Evolutionary conservation across 306 rosid species (phyloP).

Genomic region (Lotus japonicus): DNA sequence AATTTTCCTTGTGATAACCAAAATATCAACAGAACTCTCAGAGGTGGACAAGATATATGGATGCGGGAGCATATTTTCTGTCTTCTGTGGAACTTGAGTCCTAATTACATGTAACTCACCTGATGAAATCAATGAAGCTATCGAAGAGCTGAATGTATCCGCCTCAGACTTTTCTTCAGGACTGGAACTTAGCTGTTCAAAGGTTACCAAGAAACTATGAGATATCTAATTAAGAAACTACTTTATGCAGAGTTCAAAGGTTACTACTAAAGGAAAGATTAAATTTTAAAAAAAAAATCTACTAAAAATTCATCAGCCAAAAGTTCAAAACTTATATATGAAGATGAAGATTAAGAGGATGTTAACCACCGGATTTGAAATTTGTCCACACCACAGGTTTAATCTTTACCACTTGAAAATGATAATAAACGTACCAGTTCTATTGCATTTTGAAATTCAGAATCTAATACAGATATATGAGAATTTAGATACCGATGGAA

Average conservation of each 20-base stretch:
- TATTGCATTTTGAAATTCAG: conserved; percentile 8
- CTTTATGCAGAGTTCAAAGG: no score
- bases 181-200: conserved; percentile 71
- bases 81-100: not conserved
- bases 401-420: not conserved
- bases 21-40: not conserved
- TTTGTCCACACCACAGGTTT: not conserved
- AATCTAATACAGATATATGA: not conserved
- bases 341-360: not conserved
- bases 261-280: not conserved
- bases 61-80: not conserved
- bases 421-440: not conserved
- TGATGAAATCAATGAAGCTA: conserved; percentile 73
- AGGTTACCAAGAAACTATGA: conserved; percentile 22
- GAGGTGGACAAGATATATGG: not conserved
- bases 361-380: no score
- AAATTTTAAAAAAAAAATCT: not conserved
- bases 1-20: not conserved
- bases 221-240: conserved; percentile 25
- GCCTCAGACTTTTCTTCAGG: conserved; percentile 77
- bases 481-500: not conserved
- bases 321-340: not conserved
- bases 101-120: conserved; percentile 38
- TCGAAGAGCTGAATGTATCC: conserved; percentile 74
- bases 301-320: not conserved